These are phyloP conservation scores for Penicillium italicum DNA, from an alignment of 2,329 filamentous ascomycete species.

Conservation along the genomic window DNA sequence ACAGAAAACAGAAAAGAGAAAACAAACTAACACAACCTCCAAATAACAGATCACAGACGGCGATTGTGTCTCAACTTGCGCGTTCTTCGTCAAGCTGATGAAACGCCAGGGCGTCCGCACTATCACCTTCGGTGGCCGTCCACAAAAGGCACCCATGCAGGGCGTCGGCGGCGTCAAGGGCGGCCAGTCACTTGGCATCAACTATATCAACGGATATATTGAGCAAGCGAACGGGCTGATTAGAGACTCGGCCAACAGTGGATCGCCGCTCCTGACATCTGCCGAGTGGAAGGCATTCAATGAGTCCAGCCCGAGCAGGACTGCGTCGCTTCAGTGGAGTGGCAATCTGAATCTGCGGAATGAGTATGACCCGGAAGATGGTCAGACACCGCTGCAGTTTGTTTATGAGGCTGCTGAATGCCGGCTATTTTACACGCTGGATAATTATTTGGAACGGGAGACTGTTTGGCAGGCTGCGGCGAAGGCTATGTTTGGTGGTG, in stretches of 20 bases:
- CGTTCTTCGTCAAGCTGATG: conserved; percentile 56
- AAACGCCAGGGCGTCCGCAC: conserved; percentile 53
- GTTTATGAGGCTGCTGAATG: conserved; percentile 60
- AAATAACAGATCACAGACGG: conserved; percentile 51
- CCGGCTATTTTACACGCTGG: conserved; percentile 56
- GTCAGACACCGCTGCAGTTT: conserved; percentile 55
- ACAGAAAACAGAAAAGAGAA: not conserved
- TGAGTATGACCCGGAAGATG: conserved; percentile 44
- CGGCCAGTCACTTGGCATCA: conserved; percentile 29
- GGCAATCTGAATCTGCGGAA: conserved; percentile 47
- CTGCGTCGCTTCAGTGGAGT: conserved; percentile 15
- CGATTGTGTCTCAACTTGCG: conserved; percentile 58
- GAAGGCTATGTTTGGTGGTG: conserved; percentile 22
- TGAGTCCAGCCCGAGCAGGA: conserved; percentile 16
- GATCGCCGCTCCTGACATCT: conserved; percentile 15
- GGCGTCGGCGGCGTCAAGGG: conserved; percentile 65
- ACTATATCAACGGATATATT: conserved; percentile 25
- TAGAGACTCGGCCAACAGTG: conserved; percentile 8
- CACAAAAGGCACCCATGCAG: conserved; percentile 55
- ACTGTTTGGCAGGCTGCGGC: conserved; percentile 51
- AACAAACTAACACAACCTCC: not conserved
- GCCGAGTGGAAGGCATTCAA: conserved; percentile 20
- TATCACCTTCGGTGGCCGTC: conserved; percentile 59
- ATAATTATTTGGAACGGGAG: conserved; percentile 51
- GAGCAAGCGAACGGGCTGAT: conserved; percentile 19